phyloP scores from a whole-genome alignment of 345 rosid genomes.

The Gossypium longicalyx region DNA sequence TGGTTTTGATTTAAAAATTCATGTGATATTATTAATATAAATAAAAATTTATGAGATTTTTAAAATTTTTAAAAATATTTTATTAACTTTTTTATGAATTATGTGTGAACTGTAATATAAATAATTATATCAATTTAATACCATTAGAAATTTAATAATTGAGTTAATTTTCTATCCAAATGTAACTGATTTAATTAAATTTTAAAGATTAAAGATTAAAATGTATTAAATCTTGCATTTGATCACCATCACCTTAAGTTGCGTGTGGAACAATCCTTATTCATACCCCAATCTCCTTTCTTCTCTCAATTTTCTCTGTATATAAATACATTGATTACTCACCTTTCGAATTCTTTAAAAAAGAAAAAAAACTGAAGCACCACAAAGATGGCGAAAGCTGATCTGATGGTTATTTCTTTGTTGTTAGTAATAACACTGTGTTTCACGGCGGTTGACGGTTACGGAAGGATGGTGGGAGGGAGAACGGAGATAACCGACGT shows the following conservation, averaged over 20 bases:
- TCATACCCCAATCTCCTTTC: background rate
- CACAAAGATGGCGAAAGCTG: constrained; percentile 10
- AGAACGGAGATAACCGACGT: constrained; percentile 44
- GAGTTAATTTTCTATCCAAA: no score
- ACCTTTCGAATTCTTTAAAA: background rate
- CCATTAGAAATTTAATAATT: no score
- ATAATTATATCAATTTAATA: no score
- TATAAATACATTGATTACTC: background rate
- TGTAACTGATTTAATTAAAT: no score
- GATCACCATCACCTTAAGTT: constrained; percentile 19
- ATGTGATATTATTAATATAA: no score
- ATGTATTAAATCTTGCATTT: background rate
- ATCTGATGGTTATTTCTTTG: background rate
- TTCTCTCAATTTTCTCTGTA: background rate
- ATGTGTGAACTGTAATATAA: accelerated
- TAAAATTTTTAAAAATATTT: no score
- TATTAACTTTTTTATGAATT: no score
- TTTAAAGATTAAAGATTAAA: no score
- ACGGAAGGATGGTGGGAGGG: constrained; percentile 51
- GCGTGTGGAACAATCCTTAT: constrained; percentile 22
- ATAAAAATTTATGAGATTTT: no score
- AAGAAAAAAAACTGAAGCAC: background rate
- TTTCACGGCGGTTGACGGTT: background rate
- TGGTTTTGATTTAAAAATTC: no score
- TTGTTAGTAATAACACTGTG: background rate